Percentiles rank a stretch among this genome's conserved stretches.
Evolutionary conservation across 495 filamentous ascomycete species (phyloP).

Genomic region (Aspergillus egyptiacus): DNA sequence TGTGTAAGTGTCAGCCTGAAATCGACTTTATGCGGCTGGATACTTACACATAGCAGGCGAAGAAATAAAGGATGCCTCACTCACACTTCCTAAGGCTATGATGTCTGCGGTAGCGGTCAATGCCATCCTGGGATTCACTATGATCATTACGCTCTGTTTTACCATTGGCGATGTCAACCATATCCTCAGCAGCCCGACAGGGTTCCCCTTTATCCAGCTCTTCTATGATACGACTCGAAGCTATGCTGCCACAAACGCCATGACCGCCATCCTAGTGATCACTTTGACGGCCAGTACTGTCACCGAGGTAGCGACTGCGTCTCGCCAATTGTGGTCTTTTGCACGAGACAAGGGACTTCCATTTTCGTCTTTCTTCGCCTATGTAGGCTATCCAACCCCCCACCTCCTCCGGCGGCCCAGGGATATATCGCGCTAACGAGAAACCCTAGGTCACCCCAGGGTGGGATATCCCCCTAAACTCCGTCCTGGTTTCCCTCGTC

Average conservation of each 20-base stretch:
- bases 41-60: slow-evolving; percentile 33
- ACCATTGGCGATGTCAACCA: slow-evolving; percentile 46
- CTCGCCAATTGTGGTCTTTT: slow-evolving; percentile 54
- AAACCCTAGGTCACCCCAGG: slow-evolving; percentile 37
- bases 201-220: slow-evolving; percentile 50
- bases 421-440: background rate
- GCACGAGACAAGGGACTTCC: slow-evolving; percentile 52
- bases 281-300: slow-evolving; percentile 45
- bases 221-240: slow-evolving; percentile 46
- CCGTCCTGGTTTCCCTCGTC: slow-evolving; percentile 41
- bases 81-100: slow-evolving; percentile 51
- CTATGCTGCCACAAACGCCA: slow-evolving; percentile 39
- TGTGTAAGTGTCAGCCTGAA: slow-evolving; percentile 34
- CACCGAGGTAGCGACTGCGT: slow-evolving; percentile 50
- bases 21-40: background rate
- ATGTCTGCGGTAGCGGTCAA: slow-evolving; percentile 46
- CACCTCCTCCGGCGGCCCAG: background rate
- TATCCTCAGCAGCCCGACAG: slow-evolving; percentile 33
- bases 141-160: slow-evolving; percentile 49
- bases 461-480: slow-evolving; percentile 49
- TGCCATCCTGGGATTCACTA: slow-evolving; percentile 44
- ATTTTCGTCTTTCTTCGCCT: slow-evolving; percentile 45
- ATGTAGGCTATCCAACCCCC: slow-evolving; percentile 28
- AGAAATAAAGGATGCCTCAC: slow-evolving; percentile 51
- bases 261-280: slow-evolving; percentile 47